Base-by-base conservation (phyloP, 495 filamentous ascomycete genomes). In the Collariella sp. region DNA sequence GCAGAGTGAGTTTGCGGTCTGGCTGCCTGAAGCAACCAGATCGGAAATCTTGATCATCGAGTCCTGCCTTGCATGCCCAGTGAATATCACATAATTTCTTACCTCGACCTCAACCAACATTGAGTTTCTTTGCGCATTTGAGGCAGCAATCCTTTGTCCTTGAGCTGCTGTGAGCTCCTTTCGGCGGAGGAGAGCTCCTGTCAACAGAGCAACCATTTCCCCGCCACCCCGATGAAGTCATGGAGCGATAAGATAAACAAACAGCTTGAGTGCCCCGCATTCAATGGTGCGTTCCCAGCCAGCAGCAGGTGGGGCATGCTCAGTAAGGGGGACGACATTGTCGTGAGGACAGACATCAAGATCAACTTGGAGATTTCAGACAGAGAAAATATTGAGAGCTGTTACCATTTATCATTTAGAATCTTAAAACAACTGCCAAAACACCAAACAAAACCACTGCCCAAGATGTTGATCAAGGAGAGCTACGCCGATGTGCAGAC, bases 391-490 rank as follows among this genome's bases (percentile, higher is more conserved):
- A n/a, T n/a, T n/a, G n/a, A n/a, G n/a, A n/a, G n/a, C n/a, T n/a
- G n/a, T n/a, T n/a, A n/a, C n/a, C n/a, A n/a, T n/a, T n/a, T n/a
- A n/a, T n/a, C n/a, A n/a, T 24, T 38, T 22, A n/a, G 18, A 18
- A 41, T 19, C n/a, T n/a, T n/a, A n/a, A n/a, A n/a, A n/a, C n/a
- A n/a, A n/a, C n/a, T 34, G 11, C 47, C 38, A 11, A 1, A 18
- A 20, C 15, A 13, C 46, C 46, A 24, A n/a, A 26, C 29, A 46
- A 51, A n/a, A n/a, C 18, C 10, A 13, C 45, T 33, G 50, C 50
- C 55, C 62, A 59, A 13, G 52, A 76, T 76, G 74, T 58, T 75
- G 59, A 68, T 76, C 58, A 70, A 74, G 36, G 74, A 76, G 57
- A 70, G 62, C 57, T 59, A 69, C 57, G 61, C 57, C 59, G 74